Conservation (phyloP, 2,329 filamentous ascomycete species). For the Diaporthe aspalathi region DNA sequence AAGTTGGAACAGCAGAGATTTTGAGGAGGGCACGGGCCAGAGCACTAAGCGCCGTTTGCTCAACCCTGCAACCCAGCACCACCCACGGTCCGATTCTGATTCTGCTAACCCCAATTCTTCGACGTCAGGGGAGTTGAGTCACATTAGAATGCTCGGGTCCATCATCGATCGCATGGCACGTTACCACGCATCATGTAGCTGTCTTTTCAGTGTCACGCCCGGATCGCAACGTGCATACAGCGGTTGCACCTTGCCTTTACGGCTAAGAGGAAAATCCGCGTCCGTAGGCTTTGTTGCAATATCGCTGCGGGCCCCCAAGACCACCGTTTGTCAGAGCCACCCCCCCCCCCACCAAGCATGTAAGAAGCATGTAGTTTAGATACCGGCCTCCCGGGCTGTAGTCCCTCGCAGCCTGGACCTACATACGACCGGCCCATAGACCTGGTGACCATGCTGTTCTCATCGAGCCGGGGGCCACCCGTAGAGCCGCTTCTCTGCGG, state of each 20-base stretch:
- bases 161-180: conserved; percentile 34
- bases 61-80: conserved; percentile 33
- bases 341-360: neutral
- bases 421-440: neutral
- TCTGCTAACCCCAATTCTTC: conserved; percentile 12
- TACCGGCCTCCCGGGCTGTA: neutral
- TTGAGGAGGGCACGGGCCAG: conserved; percentile 27
- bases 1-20: conserved; percentile 29
- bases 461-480: neutral
- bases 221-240: neutral
- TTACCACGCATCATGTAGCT: conserved; percentile 31
- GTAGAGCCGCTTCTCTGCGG: conserved; percentile 9
- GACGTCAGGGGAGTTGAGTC: conserved; percentile 27
- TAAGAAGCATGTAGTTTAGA: neutral
- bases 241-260: conserved; percentile 3
- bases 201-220: neutral
- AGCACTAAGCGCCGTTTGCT: conserved; percentile 35
- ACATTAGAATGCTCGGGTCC: conserved; percentile 33
- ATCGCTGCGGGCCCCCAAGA: conserved; percentile 9
- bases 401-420: conserved; percentile 12
- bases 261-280: neutral
- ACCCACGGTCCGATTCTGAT: conserved; percentile 27
- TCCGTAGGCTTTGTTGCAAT: neutral
- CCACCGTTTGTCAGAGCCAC: conserved; percentile 3
- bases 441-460: neutral